phyloP scores from a whole-genome alignment of 75 land plant genomes.

The Cunninghamia lanceolata region DNA sequence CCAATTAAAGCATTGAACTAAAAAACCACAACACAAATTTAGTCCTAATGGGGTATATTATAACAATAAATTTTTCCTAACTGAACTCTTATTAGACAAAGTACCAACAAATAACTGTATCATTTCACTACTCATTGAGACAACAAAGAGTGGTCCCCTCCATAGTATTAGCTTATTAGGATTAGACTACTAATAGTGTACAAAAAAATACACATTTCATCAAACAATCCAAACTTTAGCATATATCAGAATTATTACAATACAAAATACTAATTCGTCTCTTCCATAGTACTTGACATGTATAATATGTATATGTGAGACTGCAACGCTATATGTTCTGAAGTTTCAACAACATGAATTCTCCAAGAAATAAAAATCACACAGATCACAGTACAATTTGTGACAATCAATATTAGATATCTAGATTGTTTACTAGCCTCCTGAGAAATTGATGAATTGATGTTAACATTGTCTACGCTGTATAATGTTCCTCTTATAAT shows the following conservation, averaged over 20 bases:
- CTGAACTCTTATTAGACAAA: background rate
- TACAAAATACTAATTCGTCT: background rate
- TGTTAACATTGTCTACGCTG: too few relatives aligned
- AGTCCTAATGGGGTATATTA: background rate
- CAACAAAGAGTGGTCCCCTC: background rate
- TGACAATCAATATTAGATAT: background rate
- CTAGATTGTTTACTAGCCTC: background rate
- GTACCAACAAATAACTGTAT: background rate
- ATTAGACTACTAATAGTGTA: background rate
- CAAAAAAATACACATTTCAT: background rate
- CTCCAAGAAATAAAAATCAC: background rate
- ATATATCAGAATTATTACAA: background rate
- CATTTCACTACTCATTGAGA: background rate
- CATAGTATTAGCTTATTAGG: too few relatives aligned
- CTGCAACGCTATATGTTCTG: background rate
- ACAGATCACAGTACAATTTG: background rate
- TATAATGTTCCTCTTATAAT: too few relatives aligned
- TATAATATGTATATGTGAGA: background rate
- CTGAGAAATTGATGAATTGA: too few relatives aligned
- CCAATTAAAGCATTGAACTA: background rate
- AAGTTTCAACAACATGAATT: background rate
- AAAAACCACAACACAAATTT: background rate
- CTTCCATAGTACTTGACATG: background rate
- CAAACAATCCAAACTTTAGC: background rate
- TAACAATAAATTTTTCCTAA: background rate